phyloP scores from a whole-genome alignment of 2,329 filamentous ascomycete species.

The Chrysosporium keratinophilum region DNA sequence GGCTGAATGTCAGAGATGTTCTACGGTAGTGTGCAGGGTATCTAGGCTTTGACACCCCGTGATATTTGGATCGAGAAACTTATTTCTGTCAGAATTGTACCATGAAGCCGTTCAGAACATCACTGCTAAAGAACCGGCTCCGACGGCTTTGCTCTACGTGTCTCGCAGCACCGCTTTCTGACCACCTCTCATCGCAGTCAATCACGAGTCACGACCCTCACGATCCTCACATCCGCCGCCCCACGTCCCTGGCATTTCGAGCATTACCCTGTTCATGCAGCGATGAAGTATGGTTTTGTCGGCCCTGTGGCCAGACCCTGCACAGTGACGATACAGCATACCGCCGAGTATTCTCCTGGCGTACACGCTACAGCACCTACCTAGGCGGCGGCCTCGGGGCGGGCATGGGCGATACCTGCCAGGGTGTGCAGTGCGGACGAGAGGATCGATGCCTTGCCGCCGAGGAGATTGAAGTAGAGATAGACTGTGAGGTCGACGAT shows the following conservation, averaged over 20 bases:
- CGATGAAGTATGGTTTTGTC: slow-evolving; percentile 66
- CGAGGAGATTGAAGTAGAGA: slow-evolving; percentile 68
- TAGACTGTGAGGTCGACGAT: slow-evolving; percentile 74
- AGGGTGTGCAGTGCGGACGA: slow-evolving; percentile 81
- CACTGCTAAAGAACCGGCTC: slow-evolving; percentile 61
- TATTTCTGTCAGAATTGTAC: slow-evolving; percentile 62
- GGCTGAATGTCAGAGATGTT: slow-evolving; percentile 67
- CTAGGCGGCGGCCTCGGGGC: slow-evolving; percentile 71
- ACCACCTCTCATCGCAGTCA: slow-evolving; percentile 22
- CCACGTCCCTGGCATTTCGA: slow-evolving; percentile 33
- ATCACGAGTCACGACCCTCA: slow-evolving; percentile 13
- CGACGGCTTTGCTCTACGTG: slow-evolving; percentile 72
- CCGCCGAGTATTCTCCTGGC: slow-evolving; percentile 73
- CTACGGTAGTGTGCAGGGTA: slow-evolving; percentile 70
- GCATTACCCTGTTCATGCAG: slow-evolving; percentile 50
- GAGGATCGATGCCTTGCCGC: slow-evolving; percentile 65
- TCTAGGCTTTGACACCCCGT: slow-evolving; percentile 23
- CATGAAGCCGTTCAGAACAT: slow-evolving; percentile 64
- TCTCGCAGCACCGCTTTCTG: slow-evolving; percentile 54
- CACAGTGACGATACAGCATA: slow-evolving; percentile 48
- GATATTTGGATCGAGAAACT: background rate
- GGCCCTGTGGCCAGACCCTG: slow-evolving; percentile 67
- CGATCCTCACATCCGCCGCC: slow-evolving; percentile 13
- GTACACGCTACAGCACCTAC: slow-evolving; percentile 67
- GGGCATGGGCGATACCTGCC: slow-evolving; percentile 77